Conservation (phyloP, 164 flowering plant genomes). For the Vitis amurensis region DNA sequence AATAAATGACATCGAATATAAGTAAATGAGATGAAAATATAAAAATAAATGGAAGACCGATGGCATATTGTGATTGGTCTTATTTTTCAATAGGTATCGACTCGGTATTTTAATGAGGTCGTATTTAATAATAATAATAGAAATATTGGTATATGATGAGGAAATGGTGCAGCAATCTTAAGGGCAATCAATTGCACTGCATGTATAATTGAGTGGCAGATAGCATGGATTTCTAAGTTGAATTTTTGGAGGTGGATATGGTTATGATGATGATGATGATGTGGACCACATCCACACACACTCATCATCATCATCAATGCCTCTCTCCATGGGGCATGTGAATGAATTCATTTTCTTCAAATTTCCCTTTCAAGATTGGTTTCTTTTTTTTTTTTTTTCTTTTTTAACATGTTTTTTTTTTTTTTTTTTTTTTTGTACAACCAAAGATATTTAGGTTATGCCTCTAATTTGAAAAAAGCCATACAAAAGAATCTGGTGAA, state of each 20-base stretch:
- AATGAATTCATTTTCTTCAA: not conserved
- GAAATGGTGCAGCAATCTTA: not conserved
- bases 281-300: conserved; percentile 19
- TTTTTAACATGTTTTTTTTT: too few species aligned
- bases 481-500: too few species aligned
- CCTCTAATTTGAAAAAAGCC: too few species aligned
- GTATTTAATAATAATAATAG: too few species aligned
- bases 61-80: too few species aligned
- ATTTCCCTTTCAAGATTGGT: not conserved
- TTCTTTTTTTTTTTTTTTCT: too few species aligned
- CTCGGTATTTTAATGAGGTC: accelerated
- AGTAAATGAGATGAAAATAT: too few species aligned
- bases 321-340: conserved; percentile 1
- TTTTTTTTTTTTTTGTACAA: too few species aligned
- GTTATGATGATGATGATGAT: conserved; percentile 12
- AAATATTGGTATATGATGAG: not conserved
- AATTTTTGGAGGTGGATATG: not conserved
- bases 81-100: too few species aligned
- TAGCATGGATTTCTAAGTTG: conserved; percentile 11
- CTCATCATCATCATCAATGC: not conserved
- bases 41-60: too few species aligned
- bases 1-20: too few species aligned
- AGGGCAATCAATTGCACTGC: conserved; percentile 9
- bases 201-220: conserved; percentile 15
- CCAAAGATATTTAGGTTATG: too few species aligned